Base-by-base conservation (phyloP, 257 asterid species). In the Cordia subcordata region DNA sequence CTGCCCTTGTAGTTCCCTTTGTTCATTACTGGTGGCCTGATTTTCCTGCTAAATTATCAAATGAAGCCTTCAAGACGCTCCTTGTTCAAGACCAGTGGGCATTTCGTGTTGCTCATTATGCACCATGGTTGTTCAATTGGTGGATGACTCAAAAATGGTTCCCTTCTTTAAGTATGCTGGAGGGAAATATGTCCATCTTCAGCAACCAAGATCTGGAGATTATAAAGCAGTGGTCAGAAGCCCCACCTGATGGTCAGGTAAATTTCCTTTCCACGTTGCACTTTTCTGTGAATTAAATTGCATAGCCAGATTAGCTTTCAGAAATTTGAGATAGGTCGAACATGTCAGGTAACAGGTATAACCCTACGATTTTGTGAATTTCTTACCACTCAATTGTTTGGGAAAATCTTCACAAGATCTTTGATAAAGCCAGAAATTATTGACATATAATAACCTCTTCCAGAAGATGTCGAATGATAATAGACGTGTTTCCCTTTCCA, bases 61-160 rank as follows among this genome's bases (percentile, higher is more conserved):
- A 72, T 45, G 64, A 74, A 63, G 72, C 74, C 40, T 46, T 90
- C 8, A 70, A 65, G 18, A 58, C 8, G 61, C 55, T 65, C 21
- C 80, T 70, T 58, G 49, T 55, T 20, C 76, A 77, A 52, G 88
- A 82, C 51, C 87, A 62, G 32, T 59, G 83, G 82, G 53, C 91
- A 20, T 72, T 87, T 53, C 75, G 80, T 11, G 63, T 83, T 35
- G 97, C 82, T 10, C 96, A 66, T 72, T 75, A 85, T 47, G 64
- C 94, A 37, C 96, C 97, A 1, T 88, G 90, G 92, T 72, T 91
- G 60, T 55, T 85, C 8, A 16, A 88, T 70, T 85, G 89, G 92
- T 91, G 95, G 95, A 79, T 91, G 94, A 85, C 88, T 64, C 98
- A 85, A 65, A 83, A 83, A 64, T 79, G 84, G 92, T 70, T 91